A percentile compares a stretch with the other conserved stretches of the same genome.
Evolutionary conservation across 768 basidiomycete species (phyloP).

Genomic region (Lactarius sanguifluus): DNA sequence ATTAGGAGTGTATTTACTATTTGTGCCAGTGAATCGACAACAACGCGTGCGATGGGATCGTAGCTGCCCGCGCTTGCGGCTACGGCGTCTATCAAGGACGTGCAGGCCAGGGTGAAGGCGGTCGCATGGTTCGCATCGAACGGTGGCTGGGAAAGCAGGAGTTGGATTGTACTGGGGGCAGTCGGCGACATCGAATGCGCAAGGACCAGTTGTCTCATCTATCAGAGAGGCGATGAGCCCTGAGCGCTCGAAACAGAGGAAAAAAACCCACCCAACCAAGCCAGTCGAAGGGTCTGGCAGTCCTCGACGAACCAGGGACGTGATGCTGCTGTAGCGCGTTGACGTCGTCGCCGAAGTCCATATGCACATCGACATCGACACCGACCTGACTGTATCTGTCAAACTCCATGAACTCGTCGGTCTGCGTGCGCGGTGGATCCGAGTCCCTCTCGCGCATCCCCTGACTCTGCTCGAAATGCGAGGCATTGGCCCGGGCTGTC

Average conservation of each 20-base stretch:
- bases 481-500: conserved; percentile 4
- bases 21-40: conserved; percentile 20
- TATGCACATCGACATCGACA: neutral
- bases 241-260: neutral
- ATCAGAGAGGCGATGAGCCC: neutral
- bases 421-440: neutral
- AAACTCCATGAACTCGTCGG: conserved; percentile 17
- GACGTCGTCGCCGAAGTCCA: conserved; percentile 9
- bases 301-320: neutral
- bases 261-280: conserved; percentile 20
- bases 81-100: conserved; percentile 24
- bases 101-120: conserved; percentile 19
- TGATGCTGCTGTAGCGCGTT: conserved; percentile 3
- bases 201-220: conserved; percentile 29
- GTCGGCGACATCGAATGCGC: conserved; percentile 18
- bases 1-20: conserved; percentile 23
- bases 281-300: conserved; percentile 21
- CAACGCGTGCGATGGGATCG: conserved; percentile 10
- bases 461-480: conserved; percentile 19
- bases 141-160: conserved; percentile 21
- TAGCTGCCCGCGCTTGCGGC: conserved; percentile 12
- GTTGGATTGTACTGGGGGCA: conserved; percentile 24
- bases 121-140: conserved; percentile 1
- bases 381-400: conserved; percentile 5
- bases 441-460: conserved; percentile 7